Percentiles rank a stretch among this genome's conserved stretches.
Conservation (phyloP, 495 filamentous ascomycete genomes). For the Penicillium manginii region DNA sequence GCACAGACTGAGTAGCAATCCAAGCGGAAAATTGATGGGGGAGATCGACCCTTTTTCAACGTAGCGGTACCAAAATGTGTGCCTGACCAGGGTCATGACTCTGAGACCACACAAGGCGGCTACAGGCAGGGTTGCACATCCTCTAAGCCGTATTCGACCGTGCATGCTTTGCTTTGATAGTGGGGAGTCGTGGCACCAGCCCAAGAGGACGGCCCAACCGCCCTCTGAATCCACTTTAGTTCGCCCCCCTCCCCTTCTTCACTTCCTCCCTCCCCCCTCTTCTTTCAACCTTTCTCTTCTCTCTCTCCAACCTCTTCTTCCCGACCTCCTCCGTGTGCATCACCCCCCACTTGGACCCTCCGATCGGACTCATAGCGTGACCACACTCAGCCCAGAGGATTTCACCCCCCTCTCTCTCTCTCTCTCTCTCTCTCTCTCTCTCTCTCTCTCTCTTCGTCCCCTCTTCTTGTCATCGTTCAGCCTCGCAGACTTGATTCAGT, state of each 20-base stretch:
- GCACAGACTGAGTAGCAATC: constrained; percentile 33
- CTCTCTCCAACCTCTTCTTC: constrained; percentile 16
- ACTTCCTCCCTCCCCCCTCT: constrained; percentile 17
- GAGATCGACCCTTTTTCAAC: constrained; percentile 21
- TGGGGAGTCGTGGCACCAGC: constrained; percentile 53
- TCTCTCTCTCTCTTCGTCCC: constrained; percentile 14
- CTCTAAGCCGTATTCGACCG: constrained; percentile 43
- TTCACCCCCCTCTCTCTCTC: constrained; percentile 16
- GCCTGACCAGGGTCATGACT: constrained; percentile 8
- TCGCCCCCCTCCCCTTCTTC: constrained; percentile 22
- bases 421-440: constrained; percentile 11
- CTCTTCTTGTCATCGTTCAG: constrained; percentile 14
- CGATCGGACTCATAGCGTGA: constrained; percentile 32
- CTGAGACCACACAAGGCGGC: constrained; percentile 13
- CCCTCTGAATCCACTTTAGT: constrained; percentile 35
- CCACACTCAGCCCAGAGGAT: constrained; percentile 14
- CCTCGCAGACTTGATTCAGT: constrained; percentile 26
- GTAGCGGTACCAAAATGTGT: constrained; percentile 5
- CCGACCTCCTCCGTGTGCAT: constrained; percentile 8
- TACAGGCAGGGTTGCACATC: constrained; percentile 26
- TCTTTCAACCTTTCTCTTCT: constrained; percentile 22
- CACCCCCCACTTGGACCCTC: constrained; percentile 4
- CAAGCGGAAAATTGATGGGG: constrained; percentile 21
- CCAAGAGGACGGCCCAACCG: constrained; percentile 48
- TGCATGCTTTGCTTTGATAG: constrained; percentile 40